Evolutionary conservation across 2,329 filamentous ascomycete species (phyloP), one percentile per base, ranked within the genome.

Genomic region (Exophiala sideris): DNA sequence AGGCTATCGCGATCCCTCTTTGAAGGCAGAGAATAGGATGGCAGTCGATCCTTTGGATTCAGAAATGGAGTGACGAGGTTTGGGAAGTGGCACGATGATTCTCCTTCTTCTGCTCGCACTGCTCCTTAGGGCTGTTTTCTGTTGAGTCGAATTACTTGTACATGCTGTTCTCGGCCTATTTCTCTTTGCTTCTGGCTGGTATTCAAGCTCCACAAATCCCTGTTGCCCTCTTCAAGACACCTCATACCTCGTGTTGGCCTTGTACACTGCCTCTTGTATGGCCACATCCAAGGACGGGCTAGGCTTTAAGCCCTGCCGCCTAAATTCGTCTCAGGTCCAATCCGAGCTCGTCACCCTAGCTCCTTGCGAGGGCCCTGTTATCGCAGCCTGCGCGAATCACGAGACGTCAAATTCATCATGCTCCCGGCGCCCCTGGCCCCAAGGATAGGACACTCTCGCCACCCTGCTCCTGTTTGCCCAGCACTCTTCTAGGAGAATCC

Each of bases 181-280:
- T 29, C 24, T 29, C 24, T 34, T 48, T 38, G 45, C 32, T 39
- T 48, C 45, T 36, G 12, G 12, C 35, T 18, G 35, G 16, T 29
- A 29, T 29, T 29, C 24, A 29, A 35, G 40, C 35, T 38, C 40
- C 29, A 16, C 34, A 39, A 33, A 49, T 41, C 40, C 48, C 20
- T 50, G 20, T 38, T 44, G 20, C 29, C 40, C 41, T 44, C 45
- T 46, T 40, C 2, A 2, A 24, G 49, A 58, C 47, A 42, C 21
- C 38, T 45, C 47, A 18, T 50, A 42, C 57, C 51, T 60, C 54
- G 54, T 60, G 54, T 60, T 48, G 54, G 48, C 48, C 29, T 48
- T 41, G 6, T 42, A 32, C 45, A n/a, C 47, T 34, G 46, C 38
- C 18, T 34, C 33, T 34, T 36, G 36, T 48, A 48, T 53, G 45